Evolutionary conservation across 1,284 basidiomycete genomes (phyloP).

Genomic region (Cryptococcus depauperatus): DNA sequence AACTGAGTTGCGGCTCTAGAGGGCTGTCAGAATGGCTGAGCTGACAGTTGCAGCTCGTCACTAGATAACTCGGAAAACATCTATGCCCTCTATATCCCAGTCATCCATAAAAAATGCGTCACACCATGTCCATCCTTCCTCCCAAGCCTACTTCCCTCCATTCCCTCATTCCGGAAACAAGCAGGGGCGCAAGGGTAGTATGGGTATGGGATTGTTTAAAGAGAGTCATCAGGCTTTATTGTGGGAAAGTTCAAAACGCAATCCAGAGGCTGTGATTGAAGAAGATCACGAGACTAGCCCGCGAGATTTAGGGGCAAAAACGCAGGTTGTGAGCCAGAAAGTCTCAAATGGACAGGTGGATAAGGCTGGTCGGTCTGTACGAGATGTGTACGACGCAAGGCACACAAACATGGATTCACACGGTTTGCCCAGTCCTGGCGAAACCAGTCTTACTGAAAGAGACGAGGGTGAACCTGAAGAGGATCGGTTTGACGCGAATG

Average conservation of each 20-base stretch:
- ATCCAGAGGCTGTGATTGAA: conserved; percentile 4
- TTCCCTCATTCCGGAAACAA: conserved; percentile 21
- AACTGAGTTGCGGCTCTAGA: too few relatives aligned
- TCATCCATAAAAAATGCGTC: conserved; percentile 8
- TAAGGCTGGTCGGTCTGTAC: too few relatives aligned
- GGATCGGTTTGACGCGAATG: conserved; percentile 12
- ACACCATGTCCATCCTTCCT: conserved; percentile 1
- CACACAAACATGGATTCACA: too few relatives aligned
- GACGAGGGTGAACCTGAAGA: conserved; percentile 9
- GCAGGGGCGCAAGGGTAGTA: conserved; percentile 43
- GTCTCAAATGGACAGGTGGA: too few relatives aligned
- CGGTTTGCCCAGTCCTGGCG: too few relatives aligned
- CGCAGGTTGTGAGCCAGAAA: too few relatives aligned
- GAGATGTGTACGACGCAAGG: too few relatives aligned
- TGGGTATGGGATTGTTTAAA: conserved; percentile 46
- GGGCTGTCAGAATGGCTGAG: too few relatives aligned
- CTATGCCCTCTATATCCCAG: conserved; percentile 4
- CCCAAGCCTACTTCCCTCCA: conserved; percentile 5
- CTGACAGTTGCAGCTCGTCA: too few relatives aligned
- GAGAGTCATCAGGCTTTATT: conserved; percentile 25
- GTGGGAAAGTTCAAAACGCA: conserved; percentile 4
- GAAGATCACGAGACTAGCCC: conserved; percentile 10
- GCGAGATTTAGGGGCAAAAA: too few relatives aligned
- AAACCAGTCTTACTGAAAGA: too few relatives aligned
- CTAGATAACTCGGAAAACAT: neutral